Evolutionary conservation across 225 moss, liverwort and hornwort species (phyloP).

Genomic region (Lunularia cruciata): DNA sequence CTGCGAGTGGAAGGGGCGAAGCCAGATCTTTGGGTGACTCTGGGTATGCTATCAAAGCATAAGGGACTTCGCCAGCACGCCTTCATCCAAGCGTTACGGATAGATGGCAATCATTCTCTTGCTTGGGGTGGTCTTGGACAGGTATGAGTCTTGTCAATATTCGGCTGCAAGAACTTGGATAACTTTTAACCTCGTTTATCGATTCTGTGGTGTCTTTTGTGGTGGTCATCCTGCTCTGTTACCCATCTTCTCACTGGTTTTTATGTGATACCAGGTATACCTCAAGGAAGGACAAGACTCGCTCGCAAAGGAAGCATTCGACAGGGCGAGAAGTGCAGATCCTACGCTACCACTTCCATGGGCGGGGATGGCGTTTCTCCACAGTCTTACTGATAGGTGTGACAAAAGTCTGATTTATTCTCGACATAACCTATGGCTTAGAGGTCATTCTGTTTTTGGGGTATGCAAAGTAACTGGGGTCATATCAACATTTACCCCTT

Average conservation of each 20-base stretch:
- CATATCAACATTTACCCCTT: too few species aligned
- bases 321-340: conserved; percentile 87
- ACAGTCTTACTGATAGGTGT: conserved; percentile 53
- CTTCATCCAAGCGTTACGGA: conserved; percentile 88
- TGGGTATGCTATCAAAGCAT: conserved; percentile 76
- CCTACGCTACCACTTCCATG: conserved; percentile 81
- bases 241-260: background rate
- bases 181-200: too few species aligned
- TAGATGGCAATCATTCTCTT: conserved; percentile 87
- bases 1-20: conserved; percentile 72
- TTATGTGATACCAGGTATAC: conserved; percentile 82
- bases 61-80: conserved; percentile 88
- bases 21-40: conserved; percentile 86
- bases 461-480: too few species aligned
- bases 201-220: background rate
- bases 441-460: too few species aligned
- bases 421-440: too few species aligned
- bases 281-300: conserved; percentile 76
- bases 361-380: conserved; percentile 95
- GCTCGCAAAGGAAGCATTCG: conserved; percentile 87
- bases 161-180: background rate
- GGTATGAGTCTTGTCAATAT: conserved; percentile 29
- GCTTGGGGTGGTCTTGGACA: conserved; percentile 97
- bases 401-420: background rate
- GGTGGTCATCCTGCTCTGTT: background rate